phyloP scores from a whole-genome alignment of 208 protist genomes.

The Trypanosoma theileri region DNA sequence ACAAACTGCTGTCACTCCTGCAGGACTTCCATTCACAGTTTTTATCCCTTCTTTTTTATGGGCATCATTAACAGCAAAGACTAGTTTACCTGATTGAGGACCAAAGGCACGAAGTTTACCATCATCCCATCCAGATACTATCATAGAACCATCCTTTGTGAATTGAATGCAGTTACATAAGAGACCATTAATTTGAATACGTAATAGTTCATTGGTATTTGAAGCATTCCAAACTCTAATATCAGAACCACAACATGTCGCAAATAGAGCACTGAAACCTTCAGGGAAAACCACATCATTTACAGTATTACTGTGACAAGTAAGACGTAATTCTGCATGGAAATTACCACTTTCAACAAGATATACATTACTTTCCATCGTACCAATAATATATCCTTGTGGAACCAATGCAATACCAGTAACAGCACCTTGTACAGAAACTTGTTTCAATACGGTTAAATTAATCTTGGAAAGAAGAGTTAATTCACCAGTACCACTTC shows the following conservation, averaged over 20 bases:
- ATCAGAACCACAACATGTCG: constrained; percentile 91
- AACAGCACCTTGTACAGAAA: constrained; percentile 80
- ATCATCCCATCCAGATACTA: constrained; percentile 94
- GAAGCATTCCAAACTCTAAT: constrained; percentile 95
- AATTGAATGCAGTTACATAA: constrained; percentile 94
- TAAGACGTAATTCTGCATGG: constrained; percentile 85
- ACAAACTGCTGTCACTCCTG: constrained; percentile 92
- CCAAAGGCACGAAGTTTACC: constrained; percentile 95
- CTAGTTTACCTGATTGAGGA: constrained; percentile 93
- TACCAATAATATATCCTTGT: constrained; percentile 89
- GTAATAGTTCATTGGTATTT: constrained; percentile 91
- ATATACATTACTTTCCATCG: constrained; percentile 89
- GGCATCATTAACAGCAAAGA: constrained; percentile 96
- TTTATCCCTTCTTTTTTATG: constrained; percentile 90
- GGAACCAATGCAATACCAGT: constrained; percentile 80
- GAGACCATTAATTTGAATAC: constrained; percentile 92
- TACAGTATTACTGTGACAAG: constrained; percentile 93
- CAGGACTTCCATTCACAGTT: constrained; percentile 35
- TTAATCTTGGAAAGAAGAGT: constrained; percentile 88
- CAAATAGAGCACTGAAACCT: constrained; percentile 94
- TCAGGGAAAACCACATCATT: constrained; percentile 93
- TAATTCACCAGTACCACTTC: constrained; percentile 88
- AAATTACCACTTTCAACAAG: constrained; percentile 90
- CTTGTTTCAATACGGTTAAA: constrained; percentile 73
- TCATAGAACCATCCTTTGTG: constrained; percentile 89